A percentile compares a stretch with the other conserved stretches of the same genome.
phyloP scores from a whole-genome alignment of 1,284 basidiomycete species.

The Sutorius eximius region DNA sequence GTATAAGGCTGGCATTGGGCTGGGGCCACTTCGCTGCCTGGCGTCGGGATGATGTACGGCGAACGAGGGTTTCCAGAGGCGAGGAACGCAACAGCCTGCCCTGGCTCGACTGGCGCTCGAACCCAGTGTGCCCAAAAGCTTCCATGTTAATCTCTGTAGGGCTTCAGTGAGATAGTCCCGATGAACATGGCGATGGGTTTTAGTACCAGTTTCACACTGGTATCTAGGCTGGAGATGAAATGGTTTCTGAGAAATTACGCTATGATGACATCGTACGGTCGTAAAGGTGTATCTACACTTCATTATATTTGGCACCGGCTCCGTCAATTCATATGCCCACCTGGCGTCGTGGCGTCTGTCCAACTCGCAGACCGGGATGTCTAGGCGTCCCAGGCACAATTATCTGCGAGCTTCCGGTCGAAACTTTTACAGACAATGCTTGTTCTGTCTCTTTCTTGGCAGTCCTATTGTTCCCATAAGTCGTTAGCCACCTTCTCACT shows the following conservation, averaged over 20 bases:
- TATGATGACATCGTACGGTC: conserved; percentile 1
- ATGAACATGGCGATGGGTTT: conserved; percentile 11
- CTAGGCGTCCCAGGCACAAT: conserved; percentile 81
- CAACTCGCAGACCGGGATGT: conserved; percentile 63
- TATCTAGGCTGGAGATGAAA: conserved; percentile 10
- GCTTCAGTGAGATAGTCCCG: conserved; percentile 1
- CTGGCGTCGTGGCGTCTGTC: conserved; percentile 62
- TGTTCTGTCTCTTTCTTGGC: conserved; percentile 68
- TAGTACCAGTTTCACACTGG: conserved; percentile 2
- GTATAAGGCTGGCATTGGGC: background rate
- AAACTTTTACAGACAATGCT: conserved; percentile 57
- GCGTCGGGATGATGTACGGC: conserved; percentile 41
- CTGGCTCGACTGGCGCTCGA: conserved; percentile 20
- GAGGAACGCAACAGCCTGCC: conserved; percentile 34
- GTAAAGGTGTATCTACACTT: conserved; percentile 1
- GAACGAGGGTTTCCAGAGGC: conserved; percentile 43
- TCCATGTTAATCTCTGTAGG: conserved; percentile 21
- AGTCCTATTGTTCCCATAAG: conserved; percentile 41
- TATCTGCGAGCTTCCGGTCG: conserved; percentile 62
- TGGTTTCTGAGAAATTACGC: conserved; percentile 11
- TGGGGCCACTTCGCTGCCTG: conserved; percentile 11
- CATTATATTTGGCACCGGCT: background rate
- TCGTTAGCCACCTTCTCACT: background rate
- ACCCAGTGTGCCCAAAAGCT: conserved; percentile 6
- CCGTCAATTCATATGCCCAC: conserved; percentile 41